phyloP scores from a whole-genome alignment of 1,139 yeast species.

The Suhomyces kunorum region DNA sequence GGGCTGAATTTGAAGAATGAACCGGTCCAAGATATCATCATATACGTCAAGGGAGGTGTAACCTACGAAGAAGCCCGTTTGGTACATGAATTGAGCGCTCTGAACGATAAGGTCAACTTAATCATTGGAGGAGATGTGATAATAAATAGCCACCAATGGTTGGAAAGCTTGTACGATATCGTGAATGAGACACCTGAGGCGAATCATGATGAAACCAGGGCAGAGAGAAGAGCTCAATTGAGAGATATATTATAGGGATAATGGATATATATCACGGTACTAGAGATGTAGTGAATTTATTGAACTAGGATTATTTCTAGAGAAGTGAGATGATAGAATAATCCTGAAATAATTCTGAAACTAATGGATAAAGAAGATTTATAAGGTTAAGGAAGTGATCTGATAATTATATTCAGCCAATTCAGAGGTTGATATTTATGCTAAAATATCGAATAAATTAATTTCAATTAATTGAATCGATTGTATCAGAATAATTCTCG shows the following conservation, averaged over 20 bases:
- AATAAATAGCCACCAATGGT: constrained; percentile 59
- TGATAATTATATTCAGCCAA: too few species aligned
- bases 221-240: constrained; percentile 23
- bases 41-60: constrained; percentile 86
- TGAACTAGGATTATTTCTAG: too few species aligned
- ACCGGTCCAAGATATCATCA: constrained; percentile 70
- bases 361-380: too few species aligned
- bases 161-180: constrained; percentile 34
- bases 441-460: too few species aligned
- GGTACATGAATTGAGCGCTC: constrained; percentile 66
- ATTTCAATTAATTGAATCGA: too few species aligned
- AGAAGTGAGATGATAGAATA: too few species aligned
- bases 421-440: too few species aligned
- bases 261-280: too few species aligned
- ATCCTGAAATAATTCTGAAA: too few species aligned
- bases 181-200: constrained; percentile 19
- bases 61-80: constrained; percentile 91
- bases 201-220: constrained; percentile 5
- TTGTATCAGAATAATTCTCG: too few species aligned
- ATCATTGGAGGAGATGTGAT: constrained; percentile 80
- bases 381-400: too few species aligned
- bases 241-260: constrained; percentile 26
- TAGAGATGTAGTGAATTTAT: too few species aligned
- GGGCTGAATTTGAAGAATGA: constrained; percentile 25
- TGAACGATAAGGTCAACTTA: constrained; percentile 48